phyloP scores from a whole-genome alignment of 1,284 basidiomycete genomes.

The Trichosporon ovoides region DNA sequence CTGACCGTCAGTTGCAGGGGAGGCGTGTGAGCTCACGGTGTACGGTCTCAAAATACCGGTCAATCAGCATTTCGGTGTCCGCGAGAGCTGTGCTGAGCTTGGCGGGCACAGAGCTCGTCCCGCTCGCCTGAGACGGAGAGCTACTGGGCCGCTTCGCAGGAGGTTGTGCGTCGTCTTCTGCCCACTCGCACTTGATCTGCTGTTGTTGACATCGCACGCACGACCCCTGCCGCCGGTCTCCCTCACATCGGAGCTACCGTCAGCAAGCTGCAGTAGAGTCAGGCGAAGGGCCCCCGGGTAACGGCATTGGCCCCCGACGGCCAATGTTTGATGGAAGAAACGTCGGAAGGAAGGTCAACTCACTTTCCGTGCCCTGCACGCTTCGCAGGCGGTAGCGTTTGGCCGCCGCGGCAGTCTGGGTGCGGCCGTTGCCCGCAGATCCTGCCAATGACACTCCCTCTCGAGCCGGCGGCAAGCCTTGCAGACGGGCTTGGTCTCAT shows the following conservation, averaged over 20 bases:
- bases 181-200: conserved; percentile 7
- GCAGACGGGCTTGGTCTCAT: conserved; percentile 15
- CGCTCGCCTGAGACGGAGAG: not conserved
- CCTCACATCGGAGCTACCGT: conserved; percentile 10
- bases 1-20: conserved; percentile 5
- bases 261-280: not conserved
- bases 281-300: no score
- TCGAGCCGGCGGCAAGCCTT: conserved; percentile 6
- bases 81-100: not conserved
- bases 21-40: conserved; percentile 13
- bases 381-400: conserved; percentile 10
- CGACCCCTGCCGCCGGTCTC: conserved; percentile 1
- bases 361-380: conserved; percentile 8
- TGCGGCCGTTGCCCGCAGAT: not conserved
- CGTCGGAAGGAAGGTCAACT: not conserved
- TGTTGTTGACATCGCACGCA: conserved; percentile 8
- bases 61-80: conserved; percentile 9
- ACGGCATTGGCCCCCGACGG: no score
- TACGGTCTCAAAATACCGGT: conserved; percentile 18
- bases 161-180: not conserved
- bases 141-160: not conserved
- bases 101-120: not conserved
- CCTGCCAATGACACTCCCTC: conserved; percentile 3
- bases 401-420: conserved; percentile 5
- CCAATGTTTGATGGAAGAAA: not conserved